These are phyloP conservation scores for Fraxinus americana DNA, from an alignment of 257 asterid species.

Conservation along the genomic window DNA sequence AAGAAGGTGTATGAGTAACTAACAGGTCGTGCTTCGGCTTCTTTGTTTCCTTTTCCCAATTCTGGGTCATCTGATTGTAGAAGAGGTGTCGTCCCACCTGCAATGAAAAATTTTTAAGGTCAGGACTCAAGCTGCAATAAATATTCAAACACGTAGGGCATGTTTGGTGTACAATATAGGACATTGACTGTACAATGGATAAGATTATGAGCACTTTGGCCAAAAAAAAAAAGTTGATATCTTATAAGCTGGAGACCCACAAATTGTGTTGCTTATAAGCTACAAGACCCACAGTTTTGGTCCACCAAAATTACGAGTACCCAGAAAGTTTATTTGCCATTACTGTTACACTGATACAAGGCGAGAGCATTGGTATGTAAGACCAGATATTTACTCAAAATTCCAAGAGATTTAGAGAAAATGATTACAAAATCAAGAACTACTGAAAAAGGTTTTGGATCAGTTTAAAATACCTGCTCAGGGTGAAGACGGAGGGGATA, in stretches of 20 bases:
- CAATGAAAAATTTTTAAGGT: neutral
- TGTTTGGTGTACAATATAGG: neutral
- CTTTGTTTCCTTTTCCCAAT: slow-evolving; percentile 64
- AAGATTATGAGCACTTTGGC: no score
- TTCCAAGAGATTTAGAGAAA: neutral
- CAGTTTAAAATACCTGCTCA: slow-evolving; percentile 61
- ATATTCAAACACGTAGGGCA: neutral
- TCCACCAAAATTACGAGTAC: no score
- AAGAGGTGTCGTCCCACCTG: slow-evolving; percentile 73
- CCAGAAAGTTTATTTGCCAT: neutral
- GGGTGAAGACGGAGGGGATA: slow-evolving; percentile 94
- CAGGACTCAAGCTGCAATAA: neutral
- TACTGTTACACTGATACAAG: no score
- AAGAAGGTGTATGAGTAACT: slow-evolving; percentile 90
- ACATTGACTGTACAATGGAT: neutral
- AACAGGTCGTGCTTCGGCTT: slow-evolving; percentile 62
- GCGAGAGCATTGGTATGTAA: neutral
- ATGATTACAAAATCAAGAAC: neutral
- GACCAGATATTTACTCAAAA: neutral
- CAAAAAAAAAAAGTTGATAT: no score
- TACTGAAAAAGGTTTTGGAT: neutral
- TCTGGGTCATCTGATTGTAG: slow-evolving; percentile 69
- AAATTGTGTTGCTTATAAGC: no score
- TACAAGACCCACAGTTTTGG: no score
- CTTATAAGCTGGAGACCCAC: no score